Base-by-base conservation (phyloP, 1,139 yeast species). In the Blastobotrys proliferans region DNA sequence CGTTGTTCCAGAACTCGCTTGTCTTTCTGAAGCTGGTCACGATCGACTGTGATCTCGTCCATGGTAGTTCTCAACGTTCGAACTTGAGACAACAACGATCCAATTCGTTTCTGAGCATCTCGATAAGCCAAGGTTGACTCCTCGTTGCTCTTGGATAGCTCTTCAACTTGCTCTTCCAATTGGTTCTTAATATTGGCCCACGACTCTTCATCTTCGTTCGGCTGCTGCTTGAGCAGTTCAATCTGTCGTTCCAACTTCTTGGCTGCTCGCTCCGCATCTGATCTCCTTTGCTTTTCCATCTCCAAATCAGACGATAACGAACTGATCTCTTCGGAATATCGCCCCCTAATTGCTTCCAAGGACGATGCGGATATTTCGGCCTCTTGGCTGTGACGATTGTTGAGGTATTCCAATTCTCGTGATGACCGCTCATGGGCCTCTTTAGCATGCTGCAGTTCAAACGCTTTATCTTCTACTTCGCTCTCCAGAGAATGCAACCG, bases 271-370 rank as follows among this genome's bases (percentile, higher is more conserved):
- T 76, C 77, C 43, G 83, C 62, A 26, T 75, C 77, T 0, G 52
- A 39, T 16, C 45, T 41, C 16, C 44, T 43, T 24, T 47, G 86
- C 77, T 63, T 83, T 62, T 80, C 70, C 51, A 75, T 73, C 51
- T 72, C 73, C 33, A 86, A 62, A 40, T 83, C 86, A 26, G 71
- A 70, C 46, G 77, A 77, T 48, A 86, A 64, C 35, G 70, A 66
- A 42, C 76, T 71, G 46, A 86, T 72, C 55, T 85, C 88, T 25
- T 71, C 72, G 43, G 72, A 48, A 68, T 72, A 41, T 72, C 77
- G 37, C 53, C 60, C 48, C 69, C 77, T 38, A 54, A 58, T 53
- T 1, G 60, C 57, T 21, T 55, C 55, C 17, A 60, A 41, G 1
- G 61, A 51, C 2, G 50, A 41, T 26, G 59, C 57, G 32, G 57